phyloP scores from a whole-genome alignment of 306 rosid genomes.

The Adenanthera pavonina region DNA sequence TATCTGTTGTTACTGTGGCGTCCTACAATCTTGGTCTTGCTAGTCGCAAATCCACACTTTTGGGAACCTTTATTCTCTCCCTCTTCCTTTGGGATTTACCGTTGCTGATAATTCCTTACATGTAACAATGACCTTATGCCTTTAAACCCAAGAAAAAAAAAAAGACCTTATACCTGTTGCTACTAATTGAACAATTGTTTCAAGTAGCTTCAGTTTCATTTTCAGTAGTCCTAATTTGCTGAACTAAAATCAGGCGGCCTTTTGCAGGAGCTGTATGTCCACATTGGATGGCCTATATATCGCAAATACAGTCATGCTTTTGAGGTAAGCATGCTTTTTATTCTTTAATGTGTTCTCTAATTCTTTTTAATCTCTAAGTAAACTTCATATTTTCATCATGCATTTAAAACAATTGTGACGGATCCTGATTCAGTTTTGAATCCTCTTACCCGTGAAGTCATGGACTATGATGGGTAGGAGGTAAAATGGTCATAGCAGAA shows the following conservation, averaged over 20 bases:
- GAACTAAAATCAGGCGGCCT: conserved; percentile 23
- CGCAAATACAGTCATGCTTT: conserved; percentile 93
- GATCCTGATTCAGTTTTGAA: conserved; percentile 86
- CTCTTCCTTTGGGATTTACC: neutral
- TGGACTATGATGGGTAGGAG: conserved; percentile 89
- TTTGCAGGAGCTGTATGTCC: conserved; percentile 77
- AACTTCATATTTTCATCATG: conserved; percentile 53
- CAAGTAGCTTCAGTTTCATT: neutral
- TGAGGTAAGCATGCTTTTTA: conserved; percentile 56
- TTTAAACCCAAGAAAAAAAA: too few relatives aligned
- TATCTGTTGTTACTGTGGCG: neutral
- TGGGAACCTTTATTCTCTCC: neutral
- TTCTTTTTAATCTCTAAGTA: conserved; percentile 16
- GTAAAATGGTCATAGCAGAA: conserved; percentile 43
- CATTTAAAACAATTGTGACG: conserved; percentile 78
- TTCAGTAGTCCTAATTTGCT: neutral
- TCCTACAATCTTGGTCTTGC: neutral
- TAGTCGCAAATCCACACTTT: neutral
- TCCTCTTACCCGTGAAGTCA: conserved; percentile 79
- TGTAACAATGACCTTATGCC: neutral
- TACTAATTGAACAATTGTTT: neutral
- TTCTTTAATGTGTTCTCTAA: neutral
- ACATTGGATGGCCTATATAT: conserved; percentile 91
- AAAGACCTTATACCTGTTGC: too few relatives aligned
- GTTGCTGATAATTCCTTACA: neutral